phyloP scores from a whole-genome alignment of 192 early-diverging fungal species.

The Chytriomyces sp. region DNA sequence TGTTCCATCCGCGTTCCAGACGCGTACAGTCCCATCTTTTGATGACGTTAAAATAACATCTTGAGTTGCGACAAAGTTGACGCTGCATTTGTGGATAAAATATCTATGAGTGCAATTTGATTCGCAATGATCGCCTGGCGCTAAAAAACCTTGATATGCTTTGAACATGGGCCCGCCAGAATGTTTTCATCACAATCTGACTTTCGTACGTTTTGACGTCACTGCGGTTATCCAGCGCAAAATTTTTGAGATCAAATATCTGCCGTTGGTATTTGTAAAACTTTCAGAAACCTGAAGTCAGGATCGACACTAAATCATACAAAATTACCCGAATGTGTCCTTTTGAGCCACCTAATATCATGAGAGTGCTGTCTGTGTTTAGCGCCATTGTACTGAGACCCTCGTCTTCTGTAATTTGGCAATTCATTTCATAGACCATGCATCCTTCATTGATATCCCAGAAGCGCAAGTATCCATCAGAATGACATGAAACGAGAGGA shows the following conservation, averaged over 20 bases:
- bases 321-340: conserved; percentile 53
- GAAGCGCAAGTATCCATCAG: conserved; percentile 60
- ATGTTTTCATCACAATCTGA: conserved; percentile 32
- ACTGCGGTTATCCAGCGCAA: conserved; percentile 23
- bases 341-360: conserved; percentile 57
- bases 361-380: conserved; percentile 46
- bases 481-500: conserved; percentile 57
- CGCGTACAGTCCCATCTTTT: conserved; percentile 55
- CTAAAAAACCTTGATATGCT: conserved; percentile 46
- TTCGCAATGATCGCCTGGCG: background rate
- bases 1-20: conserved; percentile 52
- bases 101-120: background rate
- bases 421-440: conserved; percentile 60
- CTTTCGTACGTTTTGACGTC: conserved; percentile 28
- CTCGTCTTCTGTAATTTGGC: conserved; percentile 55
- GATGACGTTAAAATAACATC: conserved; percentile 55
- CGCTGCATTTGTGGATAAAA: conserved; percentile 25
- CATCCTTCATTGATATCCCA: conserved; percentile 60
- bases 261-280: background rate
- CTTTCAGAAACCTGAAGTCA: conserved; percentile 2
- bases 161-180: conserved; percentile 57
- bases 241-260: conserved; percentile 42
- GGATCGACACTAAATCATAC: background rate
- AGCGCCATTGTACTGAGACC: conserved; percentile 55
- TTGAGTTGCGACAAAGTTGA: conserved; percentile 50